Evolutionary conservation across 441 rosid genomes (phyloP).

Genomic region (Jatropha multifida): DNA sequence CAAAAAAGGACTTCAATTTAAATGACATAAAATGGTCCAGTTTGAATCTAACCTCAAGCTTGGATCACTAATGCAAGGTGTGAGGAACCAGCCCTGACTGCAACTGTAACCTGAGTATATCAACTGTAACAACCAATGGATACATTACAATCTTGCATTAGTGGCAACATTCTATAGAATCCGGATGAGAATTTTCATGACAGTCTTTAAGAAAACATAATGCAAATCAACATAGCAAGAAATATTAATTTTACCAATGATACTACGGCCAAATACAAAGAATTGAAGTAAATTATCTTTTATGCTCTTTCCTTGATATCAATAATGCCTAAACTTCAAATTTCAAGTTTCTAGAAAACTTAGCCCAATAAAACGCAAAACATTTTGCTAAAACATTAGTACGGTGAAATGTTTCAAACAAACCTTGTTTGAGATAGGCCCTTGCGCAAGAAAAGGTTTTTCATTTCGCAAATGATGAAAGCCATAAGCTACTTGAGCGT

Average conservation of each 20-base stretch:
- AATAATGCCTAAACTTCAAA: neutral
- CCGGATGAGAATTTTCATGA: neutral
- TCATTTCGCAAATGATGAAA: constrained; percentile 92
- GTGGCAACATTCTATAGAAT: constrained; percentile 10
- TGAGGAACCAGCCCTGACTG: constrained; percentile 94
- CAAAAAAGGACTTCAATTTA: neutral
- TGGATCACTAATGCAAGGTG: constrained; percentile 86
- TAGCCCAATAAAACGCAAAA: neutral
- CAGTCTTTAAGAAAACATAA: neutral
- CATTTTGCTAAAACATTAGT: neutral
- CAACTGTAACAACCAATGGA: constrained; percentile 48
- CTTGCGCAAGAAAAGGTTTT: constrained; percentile 91
- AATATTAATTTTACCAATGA: neutral
- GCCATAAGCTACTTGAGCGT: constrained; percentile 96
- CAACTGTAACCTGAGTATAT: constrained; percentile 91
- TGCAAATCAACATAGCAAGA: neutral
- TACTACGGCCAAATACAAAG: neutral
- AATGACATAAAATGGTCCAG: neutral
- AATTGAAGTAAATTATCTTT: neutral
- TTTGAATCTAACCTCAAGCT: constrained; percentile 62
- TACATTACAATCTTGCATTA: constrained; percentile 13
- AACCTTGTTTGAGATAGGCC: constrained; percentile 94
- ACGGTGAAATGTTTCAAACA: constrained; percentile 5
- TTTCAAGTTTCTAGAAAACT: too few species aligned
- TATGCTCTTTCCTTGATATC: neutral